These are phyloP conservation scores for Paspalum notatum DNA, from an alignment of 176 grass and related monocot species.

Conservation along the genomic window DNA sequence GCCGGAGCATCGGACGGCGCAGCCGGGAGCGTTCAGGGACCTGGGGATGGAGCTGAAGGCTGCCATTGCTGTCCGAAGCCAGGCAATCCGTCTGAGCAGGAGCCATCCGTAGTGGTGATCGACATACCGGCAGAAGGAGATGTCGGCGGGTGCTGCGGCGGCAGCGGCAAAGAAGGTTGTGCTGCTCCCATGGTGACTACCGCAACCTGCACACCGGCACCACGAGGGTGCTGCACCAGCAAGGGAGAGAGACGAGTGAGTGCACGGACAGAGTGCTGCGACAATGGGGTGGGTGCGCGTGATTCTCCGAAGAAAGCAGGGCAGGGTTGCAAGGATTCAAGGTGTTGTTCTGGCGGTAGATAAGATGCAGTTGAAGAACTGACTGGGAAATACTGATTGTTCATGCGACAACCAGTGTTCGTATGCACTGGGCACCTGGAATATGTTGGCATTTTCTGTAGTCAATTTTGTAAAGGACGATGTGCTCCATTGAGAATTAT, in stretches of 20 bases:
- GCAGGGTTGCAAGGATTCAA: not conserved
- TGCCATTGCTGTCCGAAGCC: constrained; percentile 2
- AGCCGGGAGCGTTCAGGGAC: not conserved
- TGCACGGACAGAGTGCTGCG: not conserved
- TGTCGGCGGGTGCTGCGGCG: not conserved
- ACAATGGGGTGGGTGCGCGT: not conserved
- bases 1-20: not conserved
- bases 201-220: not conserved
- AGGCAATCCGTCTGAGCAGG: not conserved
- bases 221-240: not conserved
- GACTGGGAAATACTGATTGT: too few relatives aligned
- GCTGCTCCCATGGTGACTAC: not conserved
- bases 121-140: not conserved
- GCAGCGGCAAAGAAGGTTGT: not conserved
- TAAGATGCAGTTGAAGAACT: too few relatives aligned
- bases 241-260: not conserved
- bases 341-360: not conserved
- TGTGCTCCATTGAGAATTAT: not conserved
- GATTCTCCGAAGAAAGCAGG: not conserved
- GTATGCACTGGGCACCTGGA: not conserved
- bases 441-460: not conserved
- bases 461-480: not conserved
- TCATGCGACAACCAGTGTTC: not conserved
- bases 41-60: not conserved
- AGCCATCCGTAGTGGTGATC: not conserved